Conservation (phyloP, 177 flowering plant species). For the Vitis hybrid region DNA sequence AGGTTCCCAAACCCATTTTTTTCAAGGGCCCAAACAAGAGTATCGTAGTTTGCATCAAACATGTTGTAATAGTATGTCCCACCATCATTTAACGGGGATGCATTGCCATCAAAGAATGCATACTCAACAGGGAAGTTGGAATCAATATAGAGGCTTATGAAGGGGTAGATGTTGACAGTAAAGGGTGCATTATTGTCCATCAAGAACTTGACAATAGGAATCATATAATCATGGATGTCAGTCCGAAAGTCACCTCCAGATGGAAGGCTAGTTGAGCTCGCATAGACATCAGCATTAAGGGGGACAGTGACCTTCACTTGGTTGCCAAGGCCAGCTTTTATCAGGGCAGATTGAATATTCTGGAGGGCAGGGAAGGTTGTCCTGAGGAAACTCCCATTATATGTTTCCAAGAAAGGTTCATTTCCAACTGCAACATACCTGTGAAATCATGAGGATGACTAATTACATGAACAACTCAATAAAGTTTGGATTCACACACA, state of each 20-base stretch:
- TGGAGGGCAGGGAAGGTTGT: conserved; percentile 78
- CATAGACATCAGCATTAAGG: conserved; percentile 82
- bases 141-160: conserved; percentile 70
- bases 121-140: conserved; percentile 75
- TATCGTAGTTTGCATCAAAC: conserved; percentile 87
- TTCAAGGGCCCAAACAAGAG: conserved; percentile 71
- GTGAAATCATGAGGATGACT: conserved; percentile 5
- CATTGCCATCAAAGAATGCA: conserved; percentile 75
- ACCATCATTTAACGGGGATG: conserved; percentile 54
- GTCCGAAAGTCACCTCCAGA: conserved; percentile 80
- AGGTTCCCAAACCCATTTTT: conserved; percentile 72
- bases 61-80: conserved; percentile 56
- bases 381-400: conserved; percentile 65
- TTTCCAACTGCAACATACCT: conserved; percentile 95
- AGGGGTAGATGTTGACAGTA: conserved; percentile 89
- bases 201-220: conserved; percentile 64
- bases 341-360: conserved; percentile 75
- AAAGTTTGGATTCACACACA: too few relatives aligned
- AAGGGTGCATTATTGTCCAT: conserved; percentile 65
- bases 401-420: conserved; percentile 77
- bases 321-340: conserved; percentile 68
- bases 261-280: conserved; percentile 38
- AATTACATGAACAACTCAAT: too few relatives aligned
- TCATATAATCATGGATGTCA: conserved; percentile 67
- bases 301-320: conserved; percentile 74